Base-by-base conservation (phyloP, 371 early-diverging fungal species). In the Rhizopus stolonifer region DNA sequence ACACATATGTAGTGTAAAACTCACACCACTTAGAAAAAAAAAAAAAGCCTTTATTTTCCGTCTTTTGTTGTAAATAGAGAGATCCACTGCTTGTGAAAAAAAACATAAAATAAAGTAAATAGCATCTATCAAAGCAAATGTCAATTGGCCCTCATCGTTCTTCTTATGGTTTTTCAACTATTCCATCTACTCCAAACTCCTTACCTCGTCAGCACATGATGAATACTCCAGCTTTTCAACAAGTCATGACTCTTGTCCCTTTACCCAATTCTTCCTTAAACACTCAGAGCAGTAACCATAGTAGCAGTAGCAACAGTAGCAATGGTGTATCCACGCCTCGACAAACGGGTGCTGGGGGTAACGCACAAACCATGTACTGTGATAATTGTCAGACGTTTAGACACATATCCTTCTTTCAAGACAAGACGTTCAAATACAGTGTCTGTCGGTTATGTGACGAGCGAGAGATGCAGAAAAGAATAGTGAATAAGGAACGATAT, bases 361-460 rank as follows among this genome's bases (percentile, higher is more conserved):
- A 48, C 8, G 49, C 50, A 29, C 54, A 63, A 34, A 58, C 46
- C 2, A 15, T 58, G 5, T 60, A 65, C 32, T 65, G 65, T 36
- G 65, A 65, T 45, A 57, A 54, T 50, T 65, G 65, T 31, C 65
- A 60, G 29, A 56, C 65, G 7, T 54, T 65, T 50, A 52, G 60
- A 9, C 49, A 56, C 34, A 31, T 60, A 4, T 31, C 40, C 2
- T 56, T 56, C 14, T 60, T 56, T 32, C 15, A 53, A 26, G 60
- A 65, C 21, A 52, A 50, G 10, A 60, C 53, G 5, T 46, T 40
- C 24, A 65, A 60, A 18, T 60, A 60, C 36, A 60, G 51, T 36
- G 50, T 65, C 11, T 65, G 65, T 42, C 44, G 49, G 25, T 23
- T 56, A 29, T 65, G 65, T 29, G 55, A 40, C 25, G 42, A 44